Evolutionary conservation across 2,329 filamentous ascomycete genomes (phyloP), one percentile per base, ranked within the genome.

Genomic region (Cytospora schulzeri): DNA sequence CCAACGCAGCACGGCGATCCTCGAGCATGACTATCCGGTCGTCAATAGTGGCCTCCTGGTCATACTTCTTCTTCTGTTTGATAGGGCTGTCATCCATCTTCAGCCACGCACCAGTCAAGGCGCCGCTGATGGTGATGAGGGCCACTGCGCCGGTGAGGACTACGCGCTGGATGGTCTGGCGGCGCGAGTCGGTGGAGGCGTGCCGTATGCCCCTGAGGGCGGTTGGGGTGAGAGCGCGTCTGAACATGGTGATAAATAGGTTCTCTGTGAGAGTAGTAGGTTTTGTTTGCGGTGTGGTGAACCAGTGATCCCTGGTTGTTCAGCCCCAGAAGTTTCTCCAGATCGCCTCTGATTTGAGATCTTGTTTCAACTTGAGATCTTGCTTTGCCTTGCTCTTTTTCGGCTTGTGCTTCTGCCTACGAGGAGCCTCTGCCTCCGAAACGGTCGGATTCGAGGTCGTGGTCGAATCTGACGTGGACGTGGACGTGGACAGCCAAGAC

Each of bases 91-190:
- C 31, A 38, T 65, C 65, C 31, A 68, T 69, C 70, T 77, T 77
- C 50, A 77, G 68, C 4, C 70, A 69, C 5, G 75, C 75, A 41
- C 75, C 75, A 64, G 72, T 74, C 28, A 74, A 66, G 6, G 71
- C 71, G 59, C 75, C 75, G 2, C 69, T 70, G 48, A 73, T 68
- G 38, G 71, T 73, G 54, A 74, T 69, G 60, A 71, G 70, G 14
- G 73, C 70, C 11, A 76, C 71, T 38, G 67, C 69, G 28, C 65
- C 69, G 11, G 73, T 71, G 33, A 65, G 66, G 62, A 74, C 64
- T 22, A 71, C 62, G 61, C 64, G 55, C 51, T 70, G 70, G 62
- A 69, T 65, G 50, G 59, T 68, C 22, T 68, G 66, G 11, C 54
- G 24, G 38, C 26, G 41, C 52, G 56, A 45, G 38, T 22, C 53